phyloP scores from a whole-genome alignment of 2,329 filamentous ascomycete species.

The Microthyrium microscopicum region DNA sequence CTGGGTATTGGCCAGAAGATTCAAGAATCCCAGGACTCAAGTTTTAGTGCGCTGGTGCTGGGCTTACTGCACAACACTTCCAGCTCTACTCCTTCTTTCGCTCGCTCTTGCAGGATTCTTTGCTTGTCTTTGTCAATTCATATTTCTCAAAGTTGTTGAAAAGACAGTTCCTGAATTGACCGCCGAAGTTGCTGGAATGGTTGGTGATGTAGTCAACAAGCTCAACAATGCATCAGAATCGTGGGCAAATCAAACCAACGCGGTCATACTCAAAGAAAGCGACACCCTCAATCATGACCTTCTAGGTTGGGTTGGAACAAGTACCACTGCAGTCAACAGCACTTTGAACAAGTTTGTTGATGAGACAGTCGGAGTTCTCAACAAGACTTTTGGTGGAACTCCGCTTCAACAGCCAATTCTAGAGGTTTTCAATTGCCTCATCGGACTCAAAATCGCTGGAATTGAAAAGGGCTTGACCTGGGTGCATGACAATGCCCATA shows the following conservation, averaged over 20 bases:
- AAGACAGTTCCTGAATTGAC: constrained; percentile 62
- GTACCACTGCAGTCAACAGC: constrained; percentile 65
- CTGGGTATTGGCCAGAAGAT: constrained; percentile 49
- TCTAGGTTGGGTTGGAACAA: constrained; percentile 73
- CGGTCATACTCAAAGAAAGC: constrained; percentile 47
- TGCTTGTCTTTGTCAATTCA: constrained; percentile 65
- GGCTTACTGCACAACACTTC: constrained; percentile 71
- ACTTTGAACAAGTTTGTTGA: constrained; percentile 72
- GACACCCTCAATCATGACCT: constrained; percentile 67
- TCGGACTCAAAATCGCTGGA: constrained; percentile 68
- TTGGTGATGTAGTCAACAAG: constrained; percentile 56
- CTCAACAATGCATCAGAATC: constrained; percentile 55
- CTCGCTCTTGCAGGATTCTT: constrained; percentile 70
- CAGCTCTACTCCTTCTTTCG: constrained; percentile 72
- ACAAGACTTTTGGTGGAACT: constrained; percentile 66
- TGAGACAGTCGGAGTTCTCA: constrained; percentile 57
- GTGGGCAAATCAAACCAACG: constrained; percentile 66
- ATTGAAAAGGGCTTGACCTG: constrained; percentile 85
- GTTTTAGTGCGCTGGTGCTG: constrained; percentile 67
- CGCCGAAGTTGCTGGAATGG: constrained; percentile 60
- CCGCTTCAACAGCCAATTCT: constrained; percentile 62
- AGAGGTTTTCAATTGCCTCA: constrained; percentile 71
- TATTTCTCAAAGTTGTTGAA: constrained; percentile 58
- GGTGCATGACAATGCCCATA: constrained; percentile 73
- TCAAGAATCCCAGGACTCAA: constrained; percentile 48